Conservation (phyloP, 768 basidiomycete species). For the Tylopilus sp. region DNA sequence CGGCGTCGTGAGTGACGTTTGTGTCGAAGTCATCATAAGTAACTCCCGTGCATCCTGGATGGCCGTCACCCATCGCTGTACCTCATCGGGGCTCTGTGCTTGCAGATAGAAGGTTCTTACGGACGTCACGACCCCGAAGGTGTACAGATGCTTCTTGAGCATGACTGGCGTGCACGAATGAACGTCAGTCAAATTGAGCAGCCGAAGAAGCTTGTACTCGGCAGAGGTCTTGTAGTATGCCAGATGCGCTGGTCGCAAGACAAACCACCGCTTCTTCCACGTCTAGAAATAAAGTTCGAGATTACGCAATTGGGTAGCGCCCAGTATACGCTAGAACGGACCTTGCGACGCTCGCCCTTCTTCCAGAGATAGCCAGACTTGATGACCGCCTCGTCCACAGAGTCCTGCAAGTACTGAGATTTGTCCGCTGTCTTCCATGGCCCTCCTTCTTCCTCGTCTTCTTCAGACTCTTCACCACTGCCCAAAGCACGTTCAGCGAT, state of each 20-base stretch:
- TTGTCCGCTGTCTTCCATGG: constrained; percentile 59
- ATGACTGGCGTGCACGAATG: constrained; percentile 86
- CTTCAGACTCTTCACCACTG: constrained; percentile 77
- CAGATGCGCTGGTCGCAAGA: constrained; percentile 85
- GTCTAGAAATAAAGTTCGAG: constrained; percentile 47
- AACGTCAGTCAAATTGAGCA: constrained; percentile 83
- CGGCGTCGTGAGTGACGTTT: constrained; percentile 49
- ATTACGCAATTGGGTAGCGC: neutral
- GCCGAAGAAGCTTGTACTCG: constrained; percentile 88
- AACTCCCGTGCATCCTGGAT: constrained; percentile 74
- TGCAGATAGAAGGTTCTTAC: constrained; percentile 89
- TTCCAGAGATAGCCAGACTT: constrained; percentile 96
- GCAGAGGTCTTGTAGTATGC: constrained; percentile 96
- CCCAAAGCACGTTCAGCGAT: constrained; percentile 72
- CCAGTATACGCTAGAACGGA: constrained; percentile 33
- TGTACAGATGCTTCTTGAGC: constrained; percentile 85
- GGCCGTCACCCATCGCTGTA: constrained; percentile 77
- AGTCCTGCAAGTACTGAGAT: constrained; percentile 41
- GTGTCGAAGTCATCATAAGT: constrained; percentile 60
- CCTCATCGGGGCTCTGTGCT: constrained; percentile 67
- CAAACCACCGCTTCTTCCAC: constrained; percentile 99
- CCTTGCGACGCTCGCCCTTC: constrained; percentile 97
- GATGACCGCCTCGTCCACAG: constrained; percentile 66
- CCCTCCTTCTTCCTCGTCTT: constrained; percentile 65
- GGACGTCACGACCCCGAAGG: constrained; percentile 90